Evolutionary conservation across 2,329 filamentous ascomycete genomes (phyloP).

Genomic region (Monilinia vaccinii-corymbosi): DNA sequence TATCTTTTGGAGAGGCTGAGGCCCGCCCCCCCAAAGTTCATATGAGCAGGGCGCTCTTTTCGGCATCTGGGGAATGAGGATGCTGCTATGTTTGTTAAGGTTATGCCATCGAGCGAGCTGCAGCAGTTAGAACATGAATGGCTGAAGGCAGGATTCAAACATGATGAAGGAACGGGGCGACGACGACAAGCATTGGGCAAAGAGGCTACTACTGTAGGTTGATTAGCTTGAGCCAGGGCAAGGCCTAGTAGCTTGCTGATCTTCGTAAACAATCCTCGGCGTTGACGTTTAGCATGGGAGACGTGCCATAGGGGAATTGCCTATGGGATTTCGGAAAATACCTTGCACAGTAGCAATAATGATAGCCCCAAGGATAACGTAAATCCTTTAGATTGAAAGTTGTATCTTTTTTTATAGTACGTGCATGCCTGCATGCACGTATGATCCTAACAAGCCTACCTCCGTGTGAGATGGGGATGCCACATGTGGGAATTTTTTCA

Average conservation of each 20-base stretch:
- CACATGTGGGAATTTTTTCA: background rate
- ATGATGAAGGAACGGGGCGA: background rate
- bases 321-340: background rate
- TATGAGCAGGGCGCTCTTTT: background rate
- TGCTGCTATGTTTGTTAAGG: background rate
- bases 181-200: background rate
- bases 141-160: background rate
- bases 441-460: background rate
- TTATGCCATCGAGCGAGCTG: background rate
- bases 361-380: constrained; percentile 1
- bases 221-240: background rate
- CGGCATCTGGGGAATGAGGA: background rate
- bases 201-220: background rate
- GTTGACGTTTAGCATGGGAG: background rate
- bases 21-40: background rate
- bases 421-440: background rate
- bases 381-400: background rate
- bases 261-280: constrained; percentile 1
- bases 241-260: background rate
- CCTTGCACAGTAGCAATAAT: background rate
- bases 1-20: background rate
- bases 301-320: background rate
- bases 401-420: background rate
- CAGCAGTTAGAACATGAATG: background rate
- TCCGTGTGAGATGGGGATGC: background rate